A percentile compares a stretch with the other conserved stretches of the same genome.
These are phyloP conservation scores for Schwanniomyces pseudopolymorphus DNA, from an alignment of 805 yeast species.

Conservation along the genomic window DNA sequence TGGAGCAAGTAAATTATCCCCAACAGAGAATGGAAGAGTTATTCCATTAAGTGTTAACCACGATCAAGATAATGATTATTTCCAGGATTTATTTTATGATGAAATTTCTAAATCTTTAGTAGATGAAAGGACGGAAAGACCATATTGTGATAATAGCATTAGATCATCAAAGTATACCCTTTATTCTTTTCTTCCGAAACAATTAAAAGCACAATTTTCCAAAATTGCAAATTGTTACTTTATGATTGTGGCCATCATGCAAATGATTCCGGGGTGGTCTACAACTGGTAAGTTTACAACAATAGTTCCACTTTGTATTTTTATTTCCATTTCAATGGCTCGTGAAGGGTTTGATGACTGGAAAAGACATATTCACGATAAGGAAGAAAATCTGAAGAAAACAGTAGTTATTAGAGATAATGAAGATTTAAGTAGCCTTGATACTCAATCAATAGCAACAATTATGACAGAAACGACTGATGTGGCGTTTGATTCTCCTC, in stretches of 20 bases:
- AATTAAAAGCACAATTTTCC: constrained; percentile 86
- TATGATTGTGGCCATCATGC: constrained; percentile 84
- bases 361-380: constrained; percentile 82
- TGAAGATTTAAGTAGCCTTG: constrained; percentile 25
- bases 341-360: constrained; percentile 95
- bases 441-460: constrained; percentile 38
- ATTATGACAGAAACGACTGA: constrained; percentile 39
- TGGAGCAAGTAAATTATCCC: constrained; percentile 48
- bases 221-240: constrained; percentile 91
- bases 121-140: constrained; percentile 67
- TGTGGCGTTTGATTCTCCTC: constrained; percentile 7
- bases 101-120: constrained; percentile 33
- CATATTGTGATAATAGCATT: constrained; percentile 66
- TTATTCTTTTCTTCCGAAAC: constrained; percentile 83
- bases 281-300: constrained; percentile 96
- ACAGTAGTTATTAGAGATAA: constrained; percentile 33
- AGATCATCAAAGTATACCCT: constrained; percentile 86
- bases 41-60: constrained; percentile 63
- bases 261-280: constrained; percentile 96
- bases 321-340: constrained; percentile 83
- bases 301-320: constrained; percentile 81
- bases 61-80: constrained; percentile 28
- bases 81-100: constrained; percentile 28
- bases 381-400: constrained; percentile 66
- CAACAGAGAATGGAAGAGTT: constrained; percentile 67